Conservation (phyloP, 148 eudicot species). For the Linanthus parryae region DNA sequence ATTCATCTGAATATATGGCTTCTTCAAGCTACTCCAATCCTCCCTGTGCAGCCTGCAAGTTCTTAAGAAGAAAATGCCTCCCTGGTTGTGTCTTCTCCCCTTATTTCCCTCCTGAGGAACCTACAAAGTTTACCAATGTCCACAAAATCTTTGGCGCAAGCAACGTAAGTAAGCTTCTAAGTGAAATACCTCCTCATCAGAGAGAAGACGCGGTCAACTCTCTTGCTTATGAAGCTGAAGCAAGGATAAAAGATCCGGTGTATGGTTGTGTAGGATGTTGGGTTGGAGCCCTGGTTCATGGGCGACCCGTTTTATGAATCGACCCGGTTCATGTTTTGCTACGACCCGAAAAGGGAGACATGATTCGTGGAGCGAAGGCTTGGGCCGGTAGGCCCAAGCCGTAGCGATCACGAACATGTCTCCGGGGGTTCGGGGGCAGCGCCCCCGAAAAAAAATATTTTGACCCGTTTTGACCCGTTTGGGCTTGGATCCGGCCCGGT, state of each 20-base stretch:
- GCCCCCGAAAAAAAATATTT: too few species aligned
- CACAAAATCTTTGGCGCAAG: conserved; percentile 54
- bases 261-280: conserved; percentile 54
- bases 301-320: too few species aligned
- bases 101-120: conserved; percentile 50
- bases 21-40: conserved; percentile 39
- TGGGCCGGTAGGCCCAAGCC: too few species aligned
- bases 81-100: conserved; percentile 40
- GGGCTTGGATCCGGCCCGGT: too few species aligned
- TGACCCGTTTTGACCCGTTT: too few species aligned
- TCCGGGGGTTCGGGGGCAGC: too few species aligned
- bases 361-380: too few species aligned
- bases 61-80: conserved; percentile 46
- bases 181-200: conserved; percentile 44
- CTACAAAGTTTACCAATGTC: conserved; percentile 36
- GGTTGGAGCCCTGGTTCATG: too few species aligned
- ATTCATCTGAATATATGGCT: conserved; percentile 32
- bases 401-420: too few species aligned
- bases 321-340: too few species aligned
- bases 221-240: conserved; percentile 52
- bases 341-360: too few species aligned
- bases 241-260: conserved; percentile 45
- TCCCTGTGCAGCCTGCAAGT: conserved; percentile 56
- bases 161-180: conserved; percentile 49
- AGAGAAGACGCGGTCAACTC: conserved; percentile 55